phyloP scores from a whole-genome alignment of 2,329 filamentous ascomycete genomes.

The Taxawa tesnikishii region DNA sequence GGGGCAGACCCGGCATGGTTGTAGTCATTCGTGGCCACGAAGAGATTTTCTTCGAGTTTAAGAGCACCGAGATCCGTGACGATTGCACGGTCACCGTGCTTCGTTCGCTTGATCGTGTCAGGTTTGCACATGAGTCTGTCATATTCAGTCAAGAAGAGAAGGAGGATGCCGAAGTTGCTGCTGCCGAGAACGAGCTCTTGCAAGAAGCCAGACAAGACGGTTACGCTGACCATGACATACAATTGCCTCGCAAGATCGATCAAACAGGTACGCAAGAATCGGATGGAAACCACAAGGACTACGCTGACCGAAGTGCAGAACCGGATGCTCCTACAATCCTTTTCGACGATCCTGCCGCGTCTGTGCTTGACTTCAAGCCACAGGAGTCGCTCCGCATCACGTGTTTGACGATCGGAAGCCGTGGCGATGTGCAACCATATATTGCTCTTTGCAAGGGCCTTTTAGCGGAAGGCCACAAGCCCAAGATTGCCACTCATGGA shows the following conservation, averaged over 20 bases:
- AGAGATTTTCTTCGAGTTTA: constrained; percentile 93
- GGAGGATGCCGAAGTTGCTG: constrained; percentile 60
- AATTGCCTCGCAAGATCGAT: constrained; percentile 16
- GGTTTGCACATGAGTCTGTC: constrained; percentile 58
- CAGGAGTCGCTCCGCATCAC: constrained; percentile 68
- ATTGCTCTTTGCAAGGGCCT: constrained; percentile 91
- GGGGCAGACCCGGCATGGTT: constrained; percentile 81
- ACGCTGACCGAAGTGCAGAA: constrained; percentile 9
- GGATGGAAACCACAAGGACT: background rate
- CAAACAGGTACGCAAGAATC: constrained; percentile 6
- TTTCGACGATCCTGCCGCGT: constrained; percentile 81
- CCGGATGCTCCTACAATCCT: constrained; percentile 59
- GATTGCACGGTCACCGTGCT: constrained; percentile 78
- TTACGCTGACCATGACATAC: constrained; percentile 25
- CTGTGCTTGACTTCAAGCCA: constrained; percentile 85
- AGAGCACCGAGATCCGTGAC: constrained; percentile 63
- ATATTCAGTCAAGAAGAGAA: constrained; percentile 55
- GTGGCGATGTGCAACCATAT: constrained; percentile 94
- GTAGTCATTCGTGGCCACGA: constrained; percentile 90
- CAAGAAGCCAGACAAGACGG: constrained; percentile 54
- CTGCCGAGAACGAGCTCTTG: constrained; percentile 62
- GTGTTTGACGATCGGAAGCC: constrained; percentile 88
- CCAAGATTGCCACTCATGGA: constrained; percentile 78
- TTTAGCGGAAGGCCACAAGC: constrained; percentile 72
- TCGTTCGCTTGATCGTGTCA: constrained; percentile 60